These are phyloP conservation scores for Trichoderma koningiopsis DNA, from an alignment of 2,329 filamentous ascomycete species.

Conservation along the genomic window DNA sequence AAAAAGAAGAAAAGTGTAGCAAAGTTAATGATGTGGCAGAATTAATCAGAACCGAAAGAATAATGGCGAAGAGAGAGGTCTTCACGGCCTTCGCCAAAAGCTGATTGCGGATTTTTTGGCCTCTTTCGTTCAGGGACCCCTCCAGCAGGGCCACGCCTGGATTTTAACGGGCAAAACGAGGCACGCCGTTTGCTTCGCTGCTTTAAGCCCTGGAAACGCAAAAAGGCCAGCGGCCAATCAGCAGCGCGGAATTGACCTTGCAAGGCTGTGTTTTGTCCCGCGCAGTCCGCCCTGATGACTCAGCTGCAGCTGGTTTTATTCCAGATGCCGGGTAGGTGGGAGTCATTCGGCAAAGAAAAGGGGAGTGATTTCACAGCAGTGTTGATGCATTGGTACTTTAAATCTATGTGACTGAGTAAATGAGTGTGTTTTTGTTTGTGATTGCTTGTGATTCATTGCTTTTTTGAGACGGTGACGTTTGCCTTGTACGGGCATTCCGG, in stretches of 20 bases:
- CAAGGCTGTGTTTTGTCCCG: conserved; percentile 2
- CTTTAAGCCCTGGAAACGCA: background rate
- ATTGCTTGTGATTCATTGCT: background rate
- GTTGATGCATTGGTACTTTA: background rate
- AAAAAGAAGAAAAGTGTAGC: background rate
- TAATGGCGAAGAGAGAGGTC: background rate
- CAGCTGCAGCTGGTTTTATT: background rate
- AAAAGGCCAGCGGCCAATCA: background rate
- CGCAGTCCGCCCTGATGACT: conserved; percentile 19
- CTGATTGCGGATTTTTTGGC: conserved; percentile 11
- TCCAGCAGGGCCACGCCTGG: background rate
- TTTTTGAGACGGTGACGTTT: background rate
- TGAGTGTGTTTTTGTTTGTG: background rate
- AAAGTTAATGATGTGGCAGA: background rate
- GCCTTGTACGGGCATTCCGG: background rate
- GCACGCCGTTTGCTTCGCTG: conserved; percentile 5
- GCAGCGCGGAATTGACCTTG: background rate
- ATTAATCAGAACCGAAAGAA: background rate
- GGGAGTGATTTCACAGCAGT: background rate
- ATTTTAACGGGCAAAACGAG: conserved; percentile 10
- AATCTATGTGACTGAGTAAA: background rate
- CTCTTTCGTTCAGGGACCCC: background rate
- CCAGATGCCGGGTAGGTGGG: background rate
- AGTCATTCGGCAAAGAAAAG: conserved; percentile 14
- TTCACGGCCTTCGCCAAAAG: background rate